A percentile compares a stretch with the other conserved stretches of the same genome.
Conservation (phyloP, 2,329 filamentous ascomycete genomes). For the Tolypocladium guangdongense region DNA sequence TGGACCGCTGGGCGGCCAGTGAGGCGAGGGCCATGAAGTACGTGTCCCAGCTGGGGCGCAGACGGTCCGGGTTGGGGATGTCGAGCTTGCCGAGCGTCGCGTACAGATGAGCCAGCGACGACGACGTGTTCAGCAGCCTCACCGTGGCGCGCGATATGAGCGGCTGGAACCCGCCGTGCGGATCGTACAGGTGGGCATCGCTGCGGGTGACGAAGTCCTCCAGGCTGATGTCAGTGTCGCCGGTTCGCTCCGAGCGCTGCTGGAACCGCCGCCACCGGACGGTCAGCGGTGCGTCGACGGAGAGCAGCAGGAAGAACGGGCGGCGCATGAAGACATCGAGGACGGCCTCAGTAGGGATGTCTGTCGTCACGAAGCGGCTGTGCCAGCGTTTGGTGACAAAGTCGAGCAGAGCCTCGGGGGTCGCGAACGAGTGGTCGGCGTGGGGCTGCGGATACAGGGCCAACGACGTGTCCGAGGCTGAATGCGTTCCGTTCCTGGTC, state of each 20-base stretch:
- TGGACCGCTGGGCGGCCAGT: constrained; percentile 78
- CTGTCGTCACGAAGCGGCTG: constrained; percentile 74
- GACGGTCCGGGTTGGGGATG: constrained; percentile 64
- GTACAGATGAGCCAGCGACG: constrained; percentile 60
- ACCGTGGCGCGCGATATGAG: constrained; percentile 75
- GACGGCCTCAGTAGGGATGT: constrained; percentile 61
- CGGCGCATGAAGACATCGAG: constrained; percentile 67
- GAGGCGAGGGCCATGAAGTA: constrained; percentile 98
- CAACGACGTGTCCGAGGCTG: constrained; percentile 14
- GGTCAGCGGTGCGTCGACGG: constrained; percentile 79
- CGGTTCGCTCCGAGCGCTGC: constrained; percentile 12
- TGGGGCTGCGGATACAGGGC: constrained; percentile 12
- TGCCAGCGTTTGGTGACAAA: constrained; percentile 81
- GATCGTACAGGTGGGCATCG: constrained; percentile 68
- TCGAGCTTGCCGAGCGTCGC: constrained; percentile 62
- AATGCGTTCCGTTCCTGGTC: constrained; percentile 13
- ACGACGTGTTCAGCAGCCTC: constrained; percentile 75
- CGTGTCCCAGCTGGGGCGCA: constrained; percentile 87
- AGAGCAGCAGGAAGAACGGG: constrained; percentile 88
- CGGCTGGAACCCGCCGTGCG: constrained; percentile 53
- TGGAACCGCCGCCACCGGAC: constrained; percentile 75
- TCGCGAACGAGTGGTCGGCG: constrained; percentile 38
- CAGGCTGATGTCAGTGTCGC: constrained; percentile 26
- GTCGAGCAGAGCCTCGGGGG: constrained; percentile 60
- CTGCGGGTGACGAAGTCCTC: constrained; percentile 46